Evolutionary conservation across 2,329 filamentous ascomycete species (phyloP).

Genomic region (Venturia oleaginea): DNA sequence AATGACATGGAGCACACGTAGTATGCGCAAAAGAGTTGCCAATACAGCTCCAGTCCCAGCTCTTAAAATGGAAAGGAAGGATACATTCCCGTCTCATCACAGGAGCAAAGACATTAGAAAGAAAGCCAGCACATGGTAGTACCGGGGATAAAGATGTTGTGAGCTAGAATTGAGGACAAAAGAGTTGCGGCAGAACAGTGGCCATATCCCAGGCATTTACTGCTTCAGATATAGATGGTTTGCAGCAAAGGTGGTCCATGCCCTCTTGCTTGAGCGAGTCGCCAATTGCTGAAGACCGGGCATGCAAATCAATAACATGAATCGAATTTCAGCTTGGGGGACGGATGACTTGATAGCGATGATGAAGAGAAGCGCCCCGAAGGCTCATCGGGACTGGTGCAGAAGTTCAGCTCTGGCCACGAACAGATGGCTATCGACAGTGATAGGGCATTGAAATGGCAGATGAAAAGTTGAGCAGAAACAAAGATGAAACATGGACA

Average conservation of each 20-base stretch:
- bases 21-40: background rate
- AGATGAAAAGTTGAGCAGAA: background rate
- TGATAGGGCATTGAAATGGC: background rate
- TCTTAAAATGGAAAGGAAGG: background rate
- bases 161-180: background rate
- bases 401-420: background rate
- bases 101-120: background rate
- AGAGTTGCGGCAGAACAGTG: background rate
- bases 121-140: background rate
- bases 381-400: background rate
- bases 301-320: background rate
- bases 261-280: background rate
- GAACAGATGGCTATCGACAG: background rate
- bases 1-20: background rate
- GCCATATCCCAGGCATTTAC: background rate
- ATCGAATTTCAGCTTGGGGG: background rate
- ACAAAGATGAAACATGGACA: background rate
- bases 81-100: background rate
- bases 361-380: background rate
- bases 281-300: background rate
- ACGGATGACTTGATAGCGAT: background rate
- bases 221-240: constrained; percentile 3
- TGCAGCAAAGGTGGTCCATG: background rate
- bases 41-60: background rate
- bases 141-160: background rate